A percentile compares a stretch with the other conserved stretches of the same genome.
Evolutionary conservation across 179 eudicot genomes (phyloP).

Genomic region (Corrigiola litoralis): DNA sequence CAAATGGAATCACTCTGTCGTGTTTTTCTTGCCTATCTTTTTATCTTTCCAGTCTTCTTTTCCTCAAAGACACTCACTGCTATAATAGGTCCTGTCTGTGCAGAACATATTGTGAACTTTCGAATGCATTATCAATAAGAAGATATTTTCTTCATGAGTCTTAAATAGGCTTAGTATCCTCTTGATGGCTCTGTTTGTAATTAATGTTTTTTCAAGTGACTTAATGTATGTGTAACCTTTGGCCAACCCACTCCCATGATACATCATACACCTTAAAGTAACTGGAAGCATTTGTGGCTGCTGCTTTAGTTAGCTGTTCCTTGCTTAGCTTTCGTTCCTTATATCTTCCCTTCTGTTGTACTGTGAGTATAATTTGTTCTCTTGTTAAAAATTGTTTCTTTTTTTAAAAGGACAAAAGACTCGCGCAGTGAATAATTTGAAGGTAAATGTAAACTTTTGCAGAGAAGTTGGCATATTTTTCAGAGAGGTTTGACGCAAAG

Average conservation of each 20-base stretch:
- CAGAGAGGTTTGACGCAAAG: conserved; percentile 84
- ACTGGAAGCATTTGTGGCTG: neutral
- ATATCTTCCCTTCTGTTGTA: neutral
- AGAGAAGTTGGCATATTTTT: conserved; percentile 82
- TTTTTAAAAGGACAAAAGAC: neutral
- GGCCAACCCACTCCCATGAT: neutral
- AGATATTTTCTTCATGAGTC: neutral
- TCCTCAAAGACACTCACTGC: too few relatives aligned
- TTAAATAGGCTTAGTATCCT: too few relatives aligned
- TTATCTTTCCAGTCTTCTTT: neutral
- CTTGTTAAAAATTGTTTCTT: neutral
- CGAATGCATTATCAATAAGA: neutral
- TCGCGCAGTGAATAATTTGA: neutral
- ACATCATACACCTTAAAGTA: neutral
- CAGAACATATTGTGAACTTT: too few relatives aligned
- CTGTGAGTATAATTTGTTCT: neutral
- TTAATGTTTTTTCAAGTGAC: neutral
- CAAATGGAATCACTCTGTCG: neutral
- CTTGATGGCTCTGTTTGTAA: neutral
- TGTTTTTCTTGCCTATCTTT: neutral
- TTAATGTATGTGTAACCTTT: neutral
- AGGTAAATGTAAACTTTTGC: conserved; percentile 22
- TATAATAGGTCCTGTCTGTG: neutral
- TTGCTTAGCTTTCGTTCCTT: neutral
- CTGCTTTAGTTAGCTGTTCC: neutral